Percentiles rank a stretch among this genome's conserved stretches.
Evolutionary conservation across 1,284 basidiomycete species (phyloP).

Genomic region (Rhodofomes roseus): DNA sequence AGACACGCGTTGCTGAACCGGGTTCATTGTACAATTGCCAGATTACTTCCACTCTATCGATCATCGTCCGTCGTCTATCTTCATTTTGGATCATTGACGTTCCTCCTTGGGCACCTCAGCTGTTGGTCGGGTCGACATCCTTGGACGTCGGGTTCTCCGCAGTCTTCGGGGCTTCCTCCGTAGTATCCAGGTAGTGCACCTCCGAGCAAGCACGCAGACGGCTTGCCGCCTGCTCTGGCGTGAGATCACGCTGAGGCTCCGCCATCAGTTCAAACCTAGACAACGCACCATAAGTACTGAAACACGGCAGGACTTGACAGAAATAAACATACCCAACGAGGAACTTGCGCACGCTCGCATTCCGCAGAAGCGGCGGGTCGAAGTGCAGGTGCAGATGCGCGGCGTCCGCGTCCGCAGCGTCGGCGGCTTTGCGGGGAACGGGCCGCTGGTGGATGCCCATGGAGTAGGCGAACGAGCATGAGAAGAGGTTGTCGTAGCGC

Average conservation of each 20-base stretch:
- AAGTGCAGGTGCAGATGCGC: conserved; percentile 92
- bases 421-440: conserved; percentile 35
- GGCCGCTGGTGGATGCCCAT: conserved; percentile 92
- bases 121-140: conserved; percentile 12
- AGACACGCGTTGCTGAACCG: too few relatives aligned
- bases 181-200: conserved; percentile 46
- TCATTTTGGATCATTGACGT: too few relatives aligned
- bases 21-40: neutral
- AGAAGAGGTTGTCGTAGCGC: conserved; percentile 84
- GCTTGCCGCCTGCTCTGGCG: conserved; percentile 84
- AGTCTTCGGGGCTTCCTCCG: neutral
- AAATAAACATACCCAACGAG: conserved; percentile 67
- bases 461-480: conserved; percentile 91
- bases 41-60: neutral
- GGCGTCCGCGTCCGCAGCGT: conserved; percentile 45
- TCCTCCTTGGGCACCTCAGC: neutral
- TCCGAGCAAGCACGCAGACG: conserved; percentile 51
- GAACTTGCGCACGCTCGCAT: conserved; percentile 85
- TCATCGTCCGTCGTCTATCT: too few relatives aligned
- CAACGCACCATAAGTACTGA: neutral
- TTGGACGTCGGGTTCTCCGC: conserved; percentile 5
- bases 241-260: conserved; percentile 89
- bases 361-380: conserved; percentile 82
- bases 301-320: neutral
- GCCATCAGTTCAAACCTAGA: conserved; percentile 87